These are phyloP conservation scores for Vaccinium macrocarpon DNA, from an alignment of 148 eudicot species.

Conservation along the genomic window DNA sequence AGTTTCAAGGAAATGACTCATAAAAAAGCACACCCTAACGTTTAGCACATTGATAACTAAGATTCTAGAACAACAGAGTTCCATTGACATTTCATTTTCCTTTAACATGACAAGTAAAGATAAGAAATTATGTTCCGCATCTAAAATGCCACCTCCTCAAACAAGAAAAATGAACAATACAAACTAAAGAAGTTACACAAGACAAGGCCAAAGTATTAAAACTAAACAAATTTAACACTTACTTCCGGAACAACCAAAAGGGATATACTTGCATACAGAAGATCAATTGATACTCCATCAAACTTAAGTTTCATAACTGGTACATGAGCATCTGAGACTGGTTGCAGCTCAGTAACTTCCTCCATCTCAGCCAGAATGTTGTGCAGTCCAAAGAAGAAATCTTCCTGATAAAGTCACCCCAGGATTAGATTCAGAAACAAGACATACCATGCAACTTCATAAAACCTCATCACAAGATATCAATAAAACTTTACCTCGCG, in stretches of 20 bases:
- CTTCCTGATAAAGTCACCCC: constrained; percentile 39
- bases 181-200: not conserved
- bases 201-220: not conserved
- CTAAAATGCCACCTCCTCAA: not conserved
- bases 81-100: not conserved
- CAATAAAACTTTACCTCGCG: constrained; percentile 53
- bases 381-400: constrained; percentile 60
- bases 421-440: constrained; percentile 2
- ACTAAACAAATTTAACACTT: constrained; percentile 28
- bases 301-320: constrained; percentile 88
- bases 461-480: not conserved
- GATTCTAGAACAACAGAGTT: not conserved
- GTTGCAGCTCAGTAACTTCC: constrained; percentile 79
- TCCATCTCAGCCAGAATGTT: constrained; percentile 52
- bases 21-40: not conserved
- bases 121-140: not conserved
- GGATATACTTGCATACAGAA: constrained; percentile 74
- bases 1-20: not conserved
- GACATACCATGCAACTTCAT: not conserved
- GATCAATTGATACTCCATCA: constrained; percentile 76
- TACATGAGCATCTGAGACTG: constrained; percentile 87
- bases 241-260: constrained; percentile 76
- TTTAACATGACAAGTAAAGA: not conserved
- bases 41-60: not conserved
- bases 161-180: not conserved